Evolutionary conservation across 495 filamentous ascomycete species (phyloP), one percentile per base, ranked within the genome.

Genomic region (Darksidea phi): DNA sequence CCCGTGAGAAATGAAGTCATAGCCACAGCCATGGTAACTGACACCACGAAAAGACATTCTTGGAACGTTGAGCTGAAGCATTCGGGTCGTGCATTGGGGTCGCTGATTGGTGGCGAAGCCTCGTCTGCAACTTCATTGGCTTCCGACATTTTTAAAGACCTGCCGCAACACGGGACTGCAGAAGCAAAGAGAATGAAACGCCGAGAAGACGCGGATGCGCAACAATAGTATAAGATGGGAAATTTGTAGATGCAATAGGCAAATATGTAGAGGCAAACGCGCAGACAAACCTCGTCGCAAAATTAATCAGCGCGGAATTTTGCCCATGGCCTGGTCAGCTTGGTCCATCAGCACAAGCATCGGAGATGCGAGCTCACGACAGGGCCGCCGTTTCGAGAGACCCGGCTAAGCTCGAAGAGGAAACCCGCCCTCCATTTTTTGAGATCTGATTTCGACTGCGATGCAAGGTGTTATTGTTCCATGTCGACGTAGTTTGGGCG

Each of bases 11-110:
- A 85, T 0, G 84, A 80, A 12, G 76, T 73, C 65, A 85, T 83
- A 1, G 82, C 86, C 18, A 85, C 85, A n/a, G 86, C 85, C 76
- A 86, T 82, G 6, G 86, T 88, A 1, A 83, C 82, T 23, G 84
- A 85, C 17, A 86, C 70, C 25, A 89, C 83, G 67, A 89, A 89
- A 5, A 85, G 75, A 28, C 81, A 76, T 72, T 89, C 87, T 63
- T 86, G 82, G 5, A 83, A 51, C 0, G 84, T 88, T 28, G 78
- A 85, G 28, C 51, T 76, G 75, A 88, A 87, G 73, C 80, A 84
- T 61, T 75, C 75, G 8, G 84, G 84, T 7, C 84, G 79, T 28
- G 52, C 62, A 62, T 66, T 62, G n/a, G 66, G 61, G 13, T 67
- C 63, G 12, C 42, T 63, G 37, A 51, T 64, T 38, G 55, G 59